Conservation (phyloP, 148 eudicot species). For the Pouteria glomerata region DNA sequence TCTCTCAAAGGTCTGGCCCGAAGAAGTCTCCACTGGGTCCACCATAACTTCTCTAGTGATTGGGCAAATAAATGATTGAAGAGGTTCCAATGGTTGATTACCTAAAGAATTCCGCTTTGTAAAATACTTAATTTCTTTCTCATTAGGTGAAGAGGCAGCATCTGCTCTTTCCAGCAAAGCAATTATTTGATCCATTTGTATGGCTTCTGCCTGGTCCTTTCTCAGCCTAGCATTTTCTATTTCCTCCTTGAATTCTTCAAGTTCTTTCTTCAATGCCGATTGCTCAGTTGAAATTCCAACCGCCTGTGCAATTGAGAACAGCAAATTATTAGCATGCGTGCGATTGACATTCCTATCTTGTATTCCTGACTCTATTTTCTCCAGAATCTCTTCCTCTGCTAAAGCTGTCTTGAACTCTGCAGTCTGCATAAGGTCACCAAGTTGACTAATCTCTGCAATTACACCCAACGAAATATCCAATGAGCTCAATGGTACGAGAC, state of each 20-base stretch:
- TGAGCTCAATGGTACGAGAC: conserved; percentile 26
- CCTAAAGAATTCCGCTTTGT: conserved; percentile 35
- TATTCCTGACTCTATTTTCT: conserved; percentile 36
- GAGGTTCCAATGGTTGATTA: conserved; percentile 35
- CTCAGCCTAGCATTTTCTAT: conserved; percentile 28
- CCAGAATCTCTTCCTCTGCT: conserved; percentile 35
- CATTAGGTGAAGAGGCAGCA: conserved; percentile 28
- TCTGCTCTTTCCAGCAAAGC: conserved; percentile 38
- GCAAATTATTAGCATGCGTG: conserved; percentile 29
- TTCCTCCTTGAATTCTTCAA: conserved; percentile 37
- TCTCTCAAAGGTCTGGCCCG: conserved; percentile 42
- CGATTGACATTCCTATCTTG: conserved; percentile 40
- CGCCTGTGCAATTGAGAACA: conserved; percentile 33
- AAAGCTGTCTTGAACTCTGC: conserved; percentile 36
- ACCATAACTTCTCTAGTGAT: conserved; percentile 42
- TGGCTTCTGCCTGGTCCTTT: conserved; percentile 43
- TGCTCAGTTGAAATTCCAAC: conserved; percentile 36
- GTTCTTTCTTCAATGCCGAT: conserved; percentile 30
- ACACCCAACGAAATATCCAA: conserved; percentile 23
- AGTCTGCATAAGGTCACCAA: conserved; percentile 23
- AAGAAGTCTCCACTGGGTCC: conserved; percentile 41
- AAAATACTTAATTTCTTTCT: conserved; percentile 30
- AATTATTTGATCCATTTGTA: conserved; percentile 44
- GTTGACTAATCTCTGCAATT: conserved; percentile 20
- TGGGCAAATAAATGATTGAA: conserved; percentile 39